These are phyloP conservation scores for Knoxdaviesia capensis DNA, from an alignment of 2,329 filamentous ascomycete species.

Conservation along the genomic window DNA sequence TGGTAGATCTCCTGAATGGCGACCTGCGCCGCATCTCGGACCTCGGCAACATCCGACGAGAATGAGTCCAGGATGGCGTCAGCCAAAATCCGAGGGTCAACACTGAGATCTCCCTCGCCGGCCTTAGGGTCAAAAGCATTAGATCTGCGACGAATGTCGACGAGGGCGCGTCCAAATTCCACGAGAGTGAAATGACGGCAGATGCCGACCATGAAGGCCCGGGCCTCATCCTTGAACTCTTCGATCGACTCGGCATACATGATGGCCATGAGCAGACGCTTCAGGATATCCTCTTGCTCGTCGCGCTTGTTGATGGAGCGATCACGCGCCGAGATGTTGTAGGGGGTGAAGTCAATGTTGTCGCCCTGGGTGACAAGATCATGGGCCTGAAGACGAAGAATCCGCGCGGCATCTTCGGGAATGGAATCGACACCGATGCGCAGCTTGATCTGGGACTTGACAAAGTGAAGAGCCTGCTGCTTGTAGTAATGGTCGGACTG, in stretches of 20 bases:
- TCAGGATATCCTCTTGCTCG: constrained; percentile 61
- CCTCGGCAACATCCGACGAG: constrained; percentile 60
- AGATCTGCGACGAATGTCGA: constrained; percentile 54
- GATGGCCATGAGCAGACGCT: constrained; percentile 73
- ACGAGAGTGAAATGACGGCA: constrained; percentile 81
- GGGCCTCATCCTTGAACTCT: constrained; percentile 59
- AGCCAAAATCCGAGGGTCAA: constrained; percentile 72
- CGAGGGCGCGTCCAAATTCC: constrained; percentile 71
- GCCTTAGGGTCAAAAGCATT: constrained; percentile 68
- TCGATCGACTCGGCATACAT: constrained; percentile 71
- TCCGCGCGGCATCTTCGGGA: constrained; percentile 70
- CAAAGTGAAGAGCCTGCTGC: constrained; percentile 71
- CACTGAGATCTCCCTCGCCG: constrained; percentile 69
- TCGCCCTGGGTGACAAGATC: constrained; percentile 58
- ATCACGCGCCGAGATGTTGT: constrained; percentile 58
- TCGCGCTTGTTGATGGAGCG: constrained; percentile 76
- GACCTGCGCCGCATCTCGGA: constrained; percentile 65
- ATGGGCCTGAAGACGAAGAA: constrained; percentile 75
- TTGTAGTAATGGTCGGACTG: constrained; percentile 72
- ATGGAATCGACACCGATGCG: constrained; percentile 73
- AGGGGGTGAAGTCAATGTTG: constrained; percentile 47
- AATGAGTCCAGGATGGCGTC: constrained; percentile 83
- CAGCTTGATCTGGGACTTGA: constrained; percentile 77
- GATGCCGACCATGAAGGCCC: constrained; percentile 55
- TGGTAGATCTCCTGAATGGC: constrained; percentile 64